Evolutionary conservation across 768 basidiomycete species (phyloP).

Genomic region (Amanita brunnescens): DNA sequence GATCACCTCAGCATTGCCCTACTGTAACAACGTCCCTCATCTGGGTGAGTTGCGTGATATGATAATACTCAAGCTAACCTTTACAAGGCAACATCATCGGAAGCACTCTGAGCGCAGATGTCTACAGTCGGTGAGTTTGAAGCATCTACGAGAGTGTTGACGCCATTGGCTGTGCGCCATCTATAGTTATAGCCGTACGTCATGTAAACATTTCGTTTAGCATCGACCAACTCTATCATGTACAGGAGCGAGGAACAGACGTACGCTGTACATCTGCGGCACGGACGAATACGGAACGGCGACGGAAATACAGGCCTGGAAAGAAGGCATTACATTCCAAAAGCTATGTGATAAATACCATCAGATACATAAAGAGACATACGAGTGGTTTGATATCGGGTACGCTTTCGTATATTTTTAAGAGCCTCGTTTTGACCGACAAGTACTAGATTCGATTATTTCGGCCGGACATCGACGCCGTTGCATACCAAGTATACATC

Average conservation of each 20-base stretch:
- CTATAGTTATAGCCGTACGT: constrained; percentile 53
- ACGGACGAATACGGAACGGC: constrained; percentile 99
- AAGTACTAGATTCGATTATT: constrained; percentile 75
- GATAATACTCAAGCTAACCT: neutral
- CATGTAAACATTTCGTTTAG: neutral
- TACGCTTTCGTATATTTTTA: too few species aligned
- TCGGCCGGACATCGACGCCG: constrained; percentile 89
- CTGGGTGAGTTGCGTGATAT: constrained; percentile 46
- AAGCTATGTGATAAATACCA: constrained; percentile 90
- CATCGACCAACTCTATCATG: constrained; percentile 4
- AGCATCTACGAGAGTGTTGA: neutral
- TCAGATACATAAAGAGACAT: constrained; percentile 81
- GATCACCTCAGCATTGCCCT: constrained; percentile 92
- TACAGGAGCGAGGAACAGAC: constrained; percentile 69
- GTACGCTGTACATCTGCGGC: constrained; percentile 92
- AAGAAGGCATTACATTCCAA: constrained; percentile 71
- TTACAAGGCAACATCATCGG: constrained; percentile 79
- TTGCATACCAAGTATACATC: constrained; percentile 73
- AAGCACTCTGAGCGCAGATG: constrained; percentile 94
- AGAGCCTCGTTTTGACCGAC: neutral
- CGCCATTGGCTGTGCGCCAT: neutral
- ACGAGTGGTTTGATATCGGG: constrained; percentile 98
- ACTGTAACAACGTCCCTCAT: constrained; percentile 97
- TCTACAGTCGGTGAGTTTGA: constrained; percentile 82
- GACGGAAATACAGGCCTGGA: constrained; percentile 93